Conservation (phyloP, 2,329 filamentous ascomycete species). For the Clarireedia monteithiana region DNA sequence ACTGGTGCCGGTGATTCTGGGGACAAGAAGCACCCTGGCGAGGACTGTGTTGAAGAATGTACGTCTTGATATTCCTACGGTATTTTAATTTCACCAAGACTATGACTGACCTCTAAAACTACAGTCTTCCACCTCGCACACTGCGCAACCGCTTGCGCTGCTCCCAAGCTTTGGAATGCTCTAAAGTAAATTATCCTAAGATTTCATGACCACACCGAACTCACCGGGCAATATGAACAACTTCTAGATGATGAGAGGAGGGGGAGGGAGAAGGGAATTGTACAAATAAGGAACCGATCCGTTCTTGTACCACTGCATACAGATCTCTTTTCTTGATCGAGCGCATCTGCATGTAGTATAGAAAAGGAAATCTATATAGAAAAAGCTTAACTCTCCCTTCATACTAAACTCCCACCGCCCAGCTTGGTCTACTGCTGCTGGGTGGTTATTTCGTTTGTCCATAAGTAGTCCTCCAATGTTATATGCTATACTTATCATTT, state of each 20-base stretch:
- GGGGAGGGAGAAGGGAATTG: slow-evolving; percentile 16
- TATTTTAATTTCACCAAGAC: not conserved
- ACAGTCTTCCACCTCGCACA: slow-evolving; percentile 98
- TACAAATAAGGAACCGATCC: slow-evolving; percentile 21
- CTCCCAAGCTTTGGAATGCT: slow-evolving; percentile 87
- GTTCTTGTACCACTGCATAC: slow-evolving; percentile 25
- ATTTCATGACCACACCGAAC: slow-evolving; percentile 8
- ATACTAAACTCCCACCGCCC: too few species aligned
- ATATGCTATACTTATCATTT: not conserved
- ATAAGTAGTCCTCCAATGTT: not conserved
- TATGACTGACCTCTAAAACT: not conserved
- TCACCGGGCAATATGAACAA: slow-evolving; percentile 1
- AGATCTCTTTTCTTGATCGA: slow-evolving; percentile 18
- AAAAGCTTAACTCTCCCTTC: slow-evolving; percentile 1
- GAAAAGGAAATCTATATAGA: slow-evolving; percentile 20
- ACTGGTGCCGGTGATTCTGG: slow-evolving; percentile 50
- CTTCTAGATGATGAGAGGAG: slow-evolving; percentile 13
- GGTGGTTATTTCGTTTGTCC: not conserved
- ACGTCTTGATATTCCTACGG: slow-evolving; percentile 40
- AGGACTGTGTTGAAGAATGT: slow-evolving; percentile 99
- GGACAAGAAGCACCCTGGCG: slow-evolving; percentile 64
- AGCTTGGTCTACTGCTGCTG: too few species aligned
- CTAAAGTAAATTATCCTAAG: slow-evolving; percentile 63
- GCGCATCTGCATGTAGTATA: slow-evolving; percentile 28
- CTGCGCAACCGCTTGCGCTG: slow-evolving; percentile 87